These are phyloP conservation scores for Solanum bulbocastanum DNA, from an alignment of 257 asterid species.

Conservation along the genomic window DNA sequence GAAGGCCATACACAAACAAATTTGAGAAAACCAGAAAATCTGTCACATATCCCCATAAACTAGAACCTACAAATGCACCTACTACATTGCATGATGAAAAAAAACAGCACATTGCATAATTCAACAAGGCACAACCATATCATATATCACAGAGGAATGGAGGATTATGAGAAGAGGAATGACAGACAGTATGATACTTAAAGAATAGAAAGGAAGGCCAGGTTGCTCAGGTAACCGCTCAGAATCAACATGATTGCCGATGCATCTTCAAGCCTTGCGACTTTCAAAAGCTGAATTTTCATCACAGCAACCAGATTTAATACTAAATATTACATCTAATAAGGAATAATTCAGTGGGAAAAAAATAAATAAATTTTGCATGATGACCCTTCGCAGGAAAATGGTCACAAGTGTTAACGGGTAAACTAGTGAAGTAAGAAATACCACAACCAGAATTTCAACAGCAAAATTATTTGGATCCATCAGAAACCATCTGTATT, in stretches of 20 bases:
- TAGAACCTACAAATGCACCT: neutral
- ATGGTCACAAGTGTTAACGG: neutral
- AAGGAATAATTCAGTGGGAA: neutral
- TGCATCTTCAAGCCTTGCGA: slow-evolving; percentile 1
- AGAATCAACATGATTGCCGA: slow-evolving; percentile 12
- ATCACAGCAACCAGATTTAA: slow-evolving; percentile 15
- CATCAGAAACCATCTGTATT: neutral
- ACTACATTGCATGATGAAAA: neutral
- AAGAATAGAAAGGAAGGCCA: neutral
- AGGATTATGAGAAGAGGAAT: neutral
- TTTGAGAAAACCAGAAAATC: neutral
- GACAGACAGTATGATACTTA: neutral
- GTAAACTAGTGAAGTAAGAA: neutral
- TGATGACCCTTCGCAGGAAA: neutral
- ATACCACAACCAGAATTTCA: neutral
- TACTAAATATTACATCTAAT: neutral
- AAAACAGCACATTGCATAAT: neutral
- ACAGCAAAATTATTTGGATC: neutral
- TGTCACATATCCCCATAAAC: neutral
- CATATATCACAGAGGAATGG: neutral
- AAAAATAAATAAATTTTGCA: neutral
- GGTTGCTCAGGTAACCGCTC: slow-evolving; percentile 30
- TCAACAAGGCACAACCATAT: neutral
- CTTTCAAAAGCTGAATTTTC: slow-evolving; percentile 3
- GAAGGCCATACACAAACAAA: neutral